Evolutionary conservation across 1,284 basidiomycete species (phyloP).

Genomic region (Malassezia pachydermatis): DNA sequence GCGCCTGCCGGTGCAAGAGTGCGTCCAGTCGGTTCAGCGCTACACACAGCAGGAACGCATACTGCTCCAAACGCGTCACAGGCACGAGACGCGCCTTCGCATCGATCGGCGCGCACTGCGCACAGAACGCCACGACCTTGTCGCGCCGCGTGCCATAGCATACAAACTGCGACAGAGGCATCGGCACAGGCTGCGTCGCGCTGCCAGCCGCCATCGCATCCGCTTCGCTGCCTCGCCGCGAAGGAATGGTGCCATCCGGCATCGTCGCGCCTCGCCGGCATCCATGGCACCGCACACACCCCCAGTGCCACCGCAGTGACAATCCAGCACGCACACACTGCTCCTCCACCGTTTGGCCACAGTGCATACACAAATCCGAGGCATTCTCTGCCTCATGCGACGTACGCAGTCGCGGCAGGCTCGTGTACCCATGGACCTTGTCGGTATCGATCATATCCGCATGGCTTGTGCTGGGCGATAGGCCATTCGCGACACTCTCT

Average conservation of each 20-base stretch:
- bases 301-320: conserved; percentile 89
- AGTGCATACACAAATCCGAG: conserved; percentile 79
- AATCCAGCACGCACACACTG: conserved; percentile 88
- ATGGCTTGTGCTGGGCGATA: too few relatives aligned
- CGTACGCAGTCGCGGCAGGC: conserved; percentile 32
- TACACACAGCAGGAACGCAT: conserved; percentile 90
- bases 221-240: neutral
- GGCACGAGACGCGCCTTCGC: conserved; percentile 58
- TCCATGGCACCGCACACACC: conserved; percentile 69
- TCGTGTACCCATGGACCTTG: conserved; percentile 38
- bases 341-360: conserved; percentile 84
- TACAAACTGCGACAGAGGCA: conserved; percentile 1
- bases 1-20: conserved; percentile 78
- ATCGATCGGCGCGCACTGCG: conserved; percentile 56
- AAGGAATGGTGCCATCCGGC: conserved; percentile 2
- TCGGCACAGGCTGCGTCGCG: neutral
- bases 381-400: conserved; percentile 43
- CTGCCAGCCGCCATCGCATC: neutral
- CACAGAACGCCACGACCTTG: conserved; percentile 55
- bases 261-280: conserved; percentile 53
- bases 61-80: conserved; percentile 90
- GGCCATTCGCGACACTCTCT: too few relatives aligned
- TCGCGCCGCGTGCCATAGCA: conserved; percentile 4
- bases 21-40: conserved; percentile 83
- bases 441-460: conserved; percentile 25